Base-by-base conservation (phyloP, 257 asterid species). In the Penstemon barbatus region DNA sequence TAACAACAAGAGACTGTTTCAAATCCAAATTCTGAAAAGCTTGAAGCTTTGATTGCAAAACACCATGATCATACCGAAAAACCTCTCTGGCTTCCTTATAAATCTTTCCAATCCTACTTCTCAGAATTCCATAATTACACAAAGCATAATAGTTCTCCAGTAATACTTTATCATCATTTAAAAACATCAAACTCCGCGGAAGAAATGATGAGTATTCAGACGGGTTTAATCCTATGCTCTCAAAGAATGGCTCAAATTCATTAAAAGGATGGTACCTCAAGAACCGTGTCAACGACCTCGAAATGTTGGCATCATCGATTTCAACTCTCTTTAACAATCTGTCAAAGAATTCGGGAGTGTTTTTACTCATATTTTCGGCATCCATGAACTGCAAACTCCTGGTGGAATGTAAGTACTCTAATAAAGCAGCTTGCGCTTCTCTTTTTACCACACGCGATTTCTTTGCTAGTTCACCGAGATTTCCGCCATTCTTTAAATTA, bases 201-300 rank as follows among this genome's bases (percentile, higher is more conserved):
- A 84, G 85, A 60, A 82, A 76, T 11, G 33, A 5, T 36, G 69
- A 53, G 61, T 61, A 80, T 70, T 82, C 85, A 33, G 64, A 65
- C 52, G 78, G 87, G n/a, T 69, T 68, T 58, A 84, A 54, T 37
- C 90, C 90, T 65, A 82, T 68, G 69, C 87, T 84, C 81, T 84
- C 90, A 52, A 82, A 84, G 54, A 84, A 78, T 5, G 85, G 90
- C 73, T 84, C 85, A 40, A 79, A 84, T 66, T 84, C 90, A 74
- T 84, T 82, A 68, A 84, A 77, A 7, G 87, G 90, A 82, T 82
- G 85, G 72, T 77, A 84, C 61, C 84, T 68, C 53, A 84, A 71
- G 60, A 77, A 80, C 54, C 85, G 66, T 1, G 82, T 63, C 7
- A 84, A 10, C 11, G 82, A 57, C 65, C 69, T 66, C 8, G 74